Evolutionary conservation across 148 eudicot species (phyloP), one percentile per base, ranked within the genome.

Genomic region (Gaultheria prostrata): DNA sequence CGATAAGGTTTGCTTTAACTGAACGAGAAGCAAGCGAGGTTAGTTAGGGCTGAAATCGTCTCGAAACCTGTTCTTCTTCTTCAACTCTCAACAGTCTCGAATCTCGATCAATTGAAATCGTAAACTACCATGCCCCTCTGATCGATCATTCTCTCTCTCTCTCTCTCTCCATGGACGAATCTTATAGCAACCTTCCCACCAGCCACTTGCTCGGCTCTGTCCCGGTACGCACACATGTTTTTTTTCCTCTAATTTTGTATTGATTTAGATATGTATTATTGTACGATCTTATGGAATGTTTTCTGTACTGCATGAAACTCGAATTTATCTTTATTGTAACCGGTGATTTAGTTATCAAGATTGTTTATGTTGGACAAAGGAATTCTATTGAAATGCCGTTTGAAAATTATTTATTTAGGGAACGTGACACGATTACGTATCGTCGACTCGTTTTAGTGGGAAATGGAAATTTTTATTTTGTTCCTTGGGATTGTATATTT

Each of bases 141-240:
- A 63, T n/a, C 69, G 14, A 24, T 63, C 10, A 7, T 33, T 61
- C 43, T 43, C 67, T 61, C 45, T 77, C 79, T 87, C 82, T 73
- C 33, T 57, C 33, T 33, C 6, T 6, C 54, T 74, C 85, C 63
- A 93, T 92, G 97, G 95, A 91, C 49, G 95, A 94, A 11, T 89
- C 93, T 3, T 86, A 70, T 84, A 71, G 83, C 79, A 89, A 82
- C 85, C 90, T 94, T 39, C 91, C 97, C 6, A 93, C 93, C 80
- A 94, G 97, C 79, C 95, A 93, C 82, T 87, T 96, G 82, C 90
- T 92, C 76, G 99, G 98, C 69, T 94, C 99, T 13, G 99, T 96
- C 74, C 99, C 99, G 81, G 99, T 94, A 91, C 59, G 89, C 86
- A 6, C 14, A 45, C 35, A 54, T n/a, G n/a, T n/a, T n/a, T n/a